Conservation (phyloP, 805 yeast species). For the Nakazawaea laoshanensis region DNA sequence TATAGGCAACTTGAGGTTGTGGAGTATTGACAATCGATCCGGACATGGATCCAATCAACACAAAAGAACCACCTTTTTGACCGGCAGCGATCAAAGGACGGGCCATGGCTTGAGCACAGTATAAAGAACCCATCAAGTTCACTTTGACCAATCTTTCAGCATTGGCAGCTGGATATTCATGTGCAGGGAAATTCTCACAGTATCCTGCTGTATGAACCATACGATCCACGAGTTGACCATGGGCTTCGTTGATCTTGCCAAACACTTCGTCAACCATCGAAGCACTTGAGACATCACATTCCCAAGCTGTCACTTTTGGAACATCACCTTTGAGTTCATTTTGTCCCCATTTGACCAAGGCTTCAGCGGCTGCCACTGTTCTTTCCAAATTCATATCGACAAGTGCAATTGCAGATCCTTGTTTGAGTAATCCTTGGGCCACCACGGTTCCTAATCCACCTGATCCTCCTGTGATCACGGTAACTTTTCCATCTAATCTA, state of each 20-base stretch:
- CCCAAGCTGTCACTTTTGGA: slow-evolving; percentile 48
- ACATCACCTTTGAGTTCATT: slow-evolving; percentile 21
- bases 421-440: slow-evolving; percentile 59
- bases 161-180: slow-evolving; percentile 63
- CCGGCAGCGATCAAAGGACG: slow-evolving; percentile 51
- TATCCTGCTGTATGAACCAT: slow-evolving; percentile 79
- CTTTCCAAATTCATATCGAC: slow-evolving; percentile 59
- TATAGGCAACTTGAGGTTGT: slow-evolving; percentile 73
- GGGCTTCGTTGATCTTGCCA: slow-evolving; percentile 44
- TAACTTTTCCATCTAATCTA: slow-evolving; percentile 63
- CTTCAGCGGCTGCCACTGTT: slow-evolving; percentile 47
- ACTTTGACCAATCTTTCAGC: slow-evolving; percentile 65
- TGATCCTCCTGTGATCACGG: slow-evolving; percentile 74
- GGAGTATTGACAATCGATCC: slow-evolving; percentile 74
- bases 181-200: slow-evolving; percentile 73
- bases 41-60: slow-evolving; percentile 72
- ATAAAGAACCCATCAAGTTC: slow-evolving; percentile 66
- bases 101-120: slow-evolving; percentile 68
- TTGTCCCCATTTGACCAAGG: slow-evolving; percentile 37
- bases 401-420: slow-evolving; percentile 71
- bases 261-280: slow-evolving; percentile 49
- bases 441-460: slow-evolving; percentile 68
- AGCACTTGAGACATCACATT: slow-evolving; percentile 66
- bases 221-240: slow-evolving; percentile 53
- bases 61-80: slow-evolving; percentile 48